Evolutionary conservation across 805 yeast genomes (phyloP).

Genomic region (Kazachstania taianensis): DNA sequence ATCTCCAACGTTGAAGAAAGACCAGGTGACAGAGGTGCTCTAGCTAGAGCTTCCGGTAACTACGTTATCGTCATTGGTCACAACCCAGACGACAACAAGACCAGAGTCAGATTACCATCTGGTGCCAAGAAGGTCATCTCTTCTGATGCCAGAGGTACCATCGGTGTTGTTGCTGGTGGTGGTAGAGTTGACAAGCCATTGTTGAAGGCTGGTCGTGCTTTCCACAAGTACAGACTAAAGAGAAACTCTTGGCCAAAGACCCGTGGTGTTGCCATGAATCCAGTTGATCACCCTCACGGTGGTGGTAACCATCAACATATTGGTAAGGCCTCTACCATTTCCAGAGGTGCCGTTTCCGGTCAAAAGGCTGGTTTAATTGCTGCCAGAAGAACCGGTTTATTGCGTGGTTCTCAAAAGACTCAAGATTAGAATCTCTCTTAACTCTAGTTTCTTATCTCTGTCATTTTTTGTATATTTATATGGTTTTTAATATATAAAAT

Average conservation of each 20-base stretch:
- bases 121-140: constrained; percentile 96
- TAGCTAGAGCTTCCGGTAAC: constrained; percentile 99
- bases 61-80: constrained; percentile 98
- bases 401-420: constrained; percentile 97
- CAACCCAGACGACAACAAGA: constrained; percentile 98
- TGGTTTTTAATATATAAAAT: constrained; percentile 9
- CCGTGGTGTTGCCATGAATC: constrained; percentile 99
- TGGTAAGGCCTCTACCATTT: constrained; percentile 99
- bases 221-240: constrained; percentile 98
- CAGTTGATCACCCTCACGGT: constrained; percentile 99
- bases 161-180: constrained; percentile 99
- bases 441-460: constrained; percentile 6
- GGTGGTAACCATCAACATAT: constrained; percentile 99
- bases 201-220: constrained; percentile 99
- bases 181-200: constrained; percentile 99
- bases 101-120: constrained; percentile 98
- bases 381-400: constrained; percentile 99
- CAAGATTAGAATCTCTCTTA: constrained; percentile 41
- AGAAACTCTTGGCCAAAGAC: constrained; percentile 99
- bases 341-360: constrained; percentile 99
- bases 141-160: constrained; percentile 97
- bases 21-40: constrained; percentile 99
- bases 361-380: constrained; percentile 99
- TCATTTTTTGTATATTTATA: constrained; percentile 10
- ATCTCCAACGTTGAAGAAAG: constrained; percentile 96